phyloP scores from a whole-genome alignment of 768 basidiomycete genomes.

The Dentipellis fragilis region DNA sequence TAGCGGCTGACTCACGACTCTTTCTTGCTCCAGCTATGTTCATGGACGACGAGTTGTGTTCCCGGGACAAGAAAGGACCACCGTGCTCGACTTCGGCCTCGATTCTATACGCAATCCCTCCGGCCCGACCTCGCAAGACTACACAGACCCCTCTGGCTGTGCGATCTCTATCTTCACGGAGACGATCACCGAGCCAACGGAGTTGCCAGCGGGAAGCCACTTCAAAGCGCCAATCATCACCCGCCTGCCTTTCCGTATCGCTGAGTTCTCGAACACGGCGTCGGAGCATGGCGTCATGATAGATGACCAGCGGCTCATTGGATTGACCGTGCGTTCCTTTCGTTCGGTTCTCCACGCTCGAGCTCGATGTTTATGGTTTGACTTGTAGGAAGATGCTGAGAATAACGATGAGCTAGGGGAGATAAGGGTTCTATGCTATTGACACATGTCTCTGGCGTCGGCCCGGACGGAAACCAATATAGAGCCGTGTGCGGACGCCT shows the following conservation, averaged over 20 bases:
- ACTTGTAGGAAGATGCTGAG: not conserved
- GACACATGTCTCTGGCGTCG: no score
- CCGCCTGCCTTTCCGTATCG: not conserved
- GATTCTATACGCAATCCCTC: not conserved
- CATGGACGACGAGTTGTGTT: not conserved
- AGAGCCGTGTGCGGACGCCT: no score
- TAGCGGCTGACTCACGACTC: not conserved
- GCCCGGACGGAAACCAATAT: no score
- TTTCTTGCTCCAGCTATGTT: not conserved
- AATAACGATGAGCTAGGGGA: not conserved
- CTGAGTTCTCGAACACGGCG: not conserved
- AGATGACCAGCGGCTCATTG: slow-evolving; percentile 31
- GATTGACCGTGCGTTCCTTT: slow-evolving; percentile 26
- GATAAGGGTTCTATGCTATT: not conserved
- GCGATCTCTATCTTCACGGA: not conserved
- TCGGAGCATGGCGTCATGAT: slow-evolving; percentile 30
- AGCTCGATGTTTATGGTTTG: not conserved
- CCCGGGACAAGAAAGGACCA: not conserved
- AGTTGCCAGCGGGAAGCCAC: not conserved
- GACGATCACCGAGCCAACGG: not conserved
- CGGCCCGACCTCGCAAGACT: not conserved
- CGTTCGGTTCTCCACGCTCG: not conserved
- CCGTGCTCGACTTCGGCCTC: not conserved
- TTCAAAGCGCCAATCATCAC: not conserved
- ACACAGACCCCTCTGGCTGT: not conserved